Evolutionary conservation across 2,329 filamentous ascomycete species (phyloP).

Genomic region (Calonectria multiphialidica): DNA sequence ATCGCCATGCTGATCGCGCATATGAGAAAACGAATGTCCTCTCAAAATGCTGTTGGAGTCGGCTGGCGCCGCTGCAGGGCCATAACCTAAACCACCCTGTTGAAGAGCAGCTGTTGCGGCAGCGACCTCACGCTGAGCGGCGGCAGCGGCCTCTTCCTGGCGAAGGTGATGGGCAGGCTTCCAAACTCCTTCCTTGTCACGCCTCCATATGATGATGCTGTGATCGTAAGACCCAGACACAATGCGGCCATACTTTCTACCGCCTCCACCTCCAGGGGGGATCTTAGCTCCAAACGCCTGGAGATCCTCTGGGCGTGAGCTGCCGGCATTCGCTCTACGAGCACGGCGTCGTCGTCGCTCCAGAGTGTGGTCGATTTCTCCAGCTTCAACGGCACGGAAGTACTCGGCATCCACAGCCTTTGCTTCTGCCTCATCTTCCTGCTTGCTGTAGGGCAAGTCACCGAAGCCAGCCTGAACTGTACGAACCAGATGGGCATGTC

Average conservation of each 20-base stretch:
- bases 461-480: constrained; percentile 97
- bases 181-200: constrained; percentile 88
- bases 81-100: not conserved
- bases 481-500: constrained; percentile 87
- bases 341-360: constrained; percentile 49
- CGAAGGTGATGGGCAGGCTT: constrained; percentile 79
- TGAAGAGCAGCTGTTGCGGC: constrained; percentile 23
- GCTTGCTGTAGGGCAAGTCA: constrained; percentile 83
- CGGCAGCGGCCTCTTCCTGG: constrained; percentile 76
- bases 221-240: constrained; percentile 98
- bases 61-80: constrained; percentile 13
- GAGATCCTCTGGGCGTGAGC: constrained; percentile 80
- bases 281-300: constrained; percentile 86
- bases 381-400: constrained; percentile 69
- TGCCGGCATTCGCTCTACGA: constrained; percentile 75
- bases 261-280: constrained; percentile 91
- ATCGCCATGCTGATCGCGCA: constrained; percentile 41
- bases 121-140: constrained; percentile 54
- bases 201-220: constrained; percentile 94
- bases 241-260: constrained; percentile 91
- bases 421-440: constrained; percentile 81
- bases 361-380: constrained; percentile 55
- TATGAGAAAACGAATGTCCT: constrained; percentile 21
- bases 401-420: constrained; percentile 80
- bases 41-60: not conserved